Evolutionary conservation across 257 asterid genomes (phyloP).

Genomic region (Solanum virginianum): DNA sequence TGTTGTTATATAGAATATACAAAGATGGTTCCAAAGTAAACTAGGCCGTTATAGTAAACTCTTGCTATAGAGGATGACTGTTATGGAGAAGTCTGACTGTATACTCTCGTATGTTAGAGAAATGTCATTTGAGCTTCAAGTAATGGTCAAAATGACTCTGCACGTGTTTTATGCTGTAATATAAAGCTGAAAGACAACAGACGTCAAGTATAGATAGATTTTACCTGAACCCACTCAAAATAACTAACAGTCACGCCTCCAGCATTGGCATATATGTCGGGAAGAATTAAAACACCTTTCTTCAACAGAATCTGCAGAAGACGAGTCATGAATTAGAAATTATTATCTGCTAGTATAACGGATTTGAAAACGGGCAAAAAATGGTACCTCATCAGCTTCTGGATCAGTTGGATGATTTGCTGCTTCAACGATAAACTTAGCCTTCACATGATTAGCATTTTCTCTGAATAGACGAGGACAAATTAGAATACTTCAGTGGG

Average conservation of each 20-base stretch:
- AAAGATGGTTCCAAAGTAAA: background rate
- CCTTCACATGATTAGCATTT: constrained; percentile 63
- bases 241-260: constrained; percentile 98
- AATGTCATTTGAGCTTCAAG: background rate
- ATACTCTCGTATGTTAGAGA: background rate
- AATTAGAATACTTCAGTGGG: background rate
- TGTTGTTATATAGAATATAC: background rate
- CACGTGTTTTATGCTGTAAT: background rate
- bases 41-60: background rate
- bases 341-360: background rate
- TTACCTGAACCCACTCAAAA: constrained; percentile 98
- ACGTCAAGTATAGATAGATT: background rate
- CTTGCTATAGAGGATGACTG: background rate
- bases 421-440: constrained; percentile 77
- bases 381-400: constrained; percentile 91
- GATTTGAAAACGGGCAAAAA: background rate
- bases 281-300: constrained; percentile 66
- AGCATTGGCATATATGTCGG: constrained; percentile 85
- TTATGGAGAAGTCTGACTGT: background rate
- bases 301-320: constrained; percentile 64
- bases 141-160: background rate
- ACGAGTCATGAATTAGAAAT: background rate
- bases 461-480: constrained; percentile 31
- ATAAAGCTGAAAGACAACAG: background rate
- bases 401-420: constrained; percentile 97